Evolutionary conservation across 2,329 filamentous ascomycete genomes (phyloP), one percentile per base, ranked within the genome.

Genomic region (Cladophialophora chaetospira): DNA sequence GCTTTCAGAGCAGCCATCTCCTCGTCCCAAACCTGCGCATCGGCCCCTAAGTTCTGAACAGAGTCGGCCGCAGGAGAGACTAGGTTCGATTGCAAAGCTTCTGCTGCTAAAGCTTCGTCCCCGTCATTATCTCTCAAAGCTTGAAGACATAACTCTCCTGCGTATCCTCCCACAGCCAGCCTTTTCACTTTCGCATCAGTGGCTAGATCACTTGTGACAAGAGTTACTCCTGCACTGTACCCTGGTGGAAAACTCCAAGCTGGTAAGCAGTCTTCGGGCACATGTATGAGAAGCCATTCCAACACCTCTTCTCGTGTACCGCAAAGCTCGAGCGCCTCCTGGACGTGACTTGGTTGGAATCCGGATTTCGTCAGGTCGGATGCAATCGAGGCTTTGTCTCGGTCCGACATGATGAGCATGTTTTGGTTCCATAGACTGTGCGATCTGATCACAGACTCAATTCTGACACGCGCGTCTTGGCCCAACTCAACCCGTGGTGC

Each of bases 211-310:
- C 86, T 88, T 48, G 88, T 88, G 1, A 87, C 93, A 62, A 99
- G 86, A 42, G 87, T 91, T 23, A 97, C 87, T 19, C 94, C 94
- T 25, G 92, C 93, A 9, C 89, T 86, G 71, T 99, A 99, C 60
- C 87, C 89, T 73, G 95, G 92, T 0, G 94, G 94, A 38, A 99
- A 77, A 65, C 90, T 90, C 91, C 93, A 97, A 5, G 83, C 79
- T 1, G 94, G 94, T n/a, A 97, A 77, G 67, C 97, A 94, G 69
- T 99, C 94, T 70, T 99, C 94, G 1, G 94, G 94, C 2, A 99
- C 91, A 72, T 99, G 93, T 49, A 97, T 92, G 46, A 99, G 81
- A 13, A 99, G 81, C 94, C 94, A 99, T 71, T 97, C 93, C 2
- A 99, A 80, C 13, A 91, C 87, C 73, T 99, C 94, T 70, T 97